Percentiles rank a stretch among this genome's conserved stretches.
Conservation (phyloP, 2,329 filamentous ascomycete species). For the Microsporum ferrugineum region DNA sequence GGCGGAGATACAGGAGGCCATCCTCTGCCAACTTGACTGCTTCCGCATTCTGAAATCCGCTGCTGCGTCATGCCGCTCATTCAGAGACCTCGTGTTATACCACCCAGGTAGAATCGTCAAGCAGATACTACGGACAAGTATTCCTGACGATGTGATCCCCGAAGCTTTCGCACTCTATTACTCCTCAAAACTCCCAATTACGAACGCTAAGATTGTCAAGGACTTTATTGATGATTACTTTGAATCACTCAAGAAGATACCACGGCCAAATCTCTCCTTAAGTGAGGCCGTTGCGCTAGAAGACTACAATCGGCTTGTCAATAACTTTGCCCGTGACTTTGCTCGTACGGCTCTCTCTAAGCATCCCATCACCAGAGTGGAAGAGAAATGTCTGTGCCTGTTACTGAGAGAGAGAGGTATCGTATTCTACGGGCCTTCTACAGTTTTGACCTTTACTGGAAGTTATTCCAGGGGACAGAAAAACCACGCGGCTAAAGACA, state of each 20-base stretch:
- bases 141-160: background rate
- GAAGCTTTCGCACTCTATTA: background rate
- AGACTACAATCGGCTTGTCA: background rate
- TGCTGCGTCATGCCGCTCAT: background rate
- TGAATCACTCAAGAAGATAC: background rate
- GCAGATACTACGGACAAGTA: background rate
- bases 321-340: background rate
- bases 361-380: background rate
- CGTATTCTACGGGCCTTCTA: conserved; percentile 14
- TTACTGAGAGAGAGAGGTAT: background rate
- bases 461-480: conserved; percentile 5
- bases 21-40: background rate
- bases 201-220: background rate
- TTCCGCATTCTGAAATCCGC: background rate
- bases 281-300: background rate
- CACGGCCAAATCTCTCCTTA: background rate
- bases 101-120: background rate
- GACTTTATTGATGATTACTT: background rate
- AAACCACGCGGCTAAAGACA: background rate
- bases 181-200: background rate
- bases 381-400: background rate
- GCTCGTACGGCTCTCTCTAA: background rate
- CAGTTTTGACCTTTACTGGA: conserved; percentile 12
- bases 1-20: background rate
- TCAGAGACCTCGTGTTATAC: background rate